Evolutionary conservation across 2,329 filamentous ascomycete genomes (phyloP), one percentile per base, ranked within the genome.

Genomic region (Trichophaea hybrida): DNA sequence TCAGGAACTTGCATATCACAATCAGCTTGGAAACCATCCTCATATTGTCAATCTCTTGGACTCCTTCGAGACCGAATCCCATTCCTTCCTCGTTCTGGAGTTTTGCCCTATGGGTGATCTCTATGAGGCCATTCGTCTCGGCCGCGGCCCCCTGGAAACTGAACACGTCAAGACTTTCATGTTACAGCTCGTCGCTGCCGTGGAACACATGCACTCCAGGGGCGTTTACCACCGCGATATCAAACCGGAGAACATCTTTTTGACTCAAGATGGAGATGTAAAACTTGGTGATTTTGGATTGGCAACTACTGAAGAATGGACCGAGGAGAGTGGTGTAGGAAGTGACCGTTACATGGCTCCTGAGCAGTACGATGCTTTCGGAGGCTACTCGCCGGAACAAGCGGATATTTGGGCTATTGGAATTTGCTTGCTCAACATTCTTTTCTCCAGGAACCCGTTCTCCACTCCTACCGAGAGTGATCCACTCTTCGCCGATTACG

Each of bases 271-370:
- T 67, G 91, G 91, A 57, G 80, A 84, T 43, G 86, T 97, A 86
- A 98, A 98, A 76, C 82, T 98, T 38, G 93, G 93, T 69, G 93
- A 98, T 73, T 95, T 97, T 71, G 93, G 93, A 58, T 78, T 98
- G 64, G 90, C 90, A 55, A 96, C 91, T 8, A 86, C 83, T 5
- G 88, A 94, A 63, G 78, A 83, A 68, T 95, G 88, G 89, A 94
- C 88, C 31, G 86, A 86, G 69, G 93, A 98, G 76, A 84, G 85
- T 64, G 93, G 87, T 63, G 93, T 98, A 51, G 93, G 93, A 66
- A 97, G 93, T 71, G 93, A 98, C 71, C 88, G 93, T 59, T 98
- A 98, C 76, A 98, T 98, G 93, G 90, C 93, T 59, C 93, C 93
- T 4, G 93, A 98, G 74, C 93, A 98, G 73, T 97, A 93, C 69